Evolutionary conservation across 2,329 filamentous ascomycete species (phyloP), one percentile per base, ranked within the genome.

Genomic region (Lachnellula suecica): DNA sequence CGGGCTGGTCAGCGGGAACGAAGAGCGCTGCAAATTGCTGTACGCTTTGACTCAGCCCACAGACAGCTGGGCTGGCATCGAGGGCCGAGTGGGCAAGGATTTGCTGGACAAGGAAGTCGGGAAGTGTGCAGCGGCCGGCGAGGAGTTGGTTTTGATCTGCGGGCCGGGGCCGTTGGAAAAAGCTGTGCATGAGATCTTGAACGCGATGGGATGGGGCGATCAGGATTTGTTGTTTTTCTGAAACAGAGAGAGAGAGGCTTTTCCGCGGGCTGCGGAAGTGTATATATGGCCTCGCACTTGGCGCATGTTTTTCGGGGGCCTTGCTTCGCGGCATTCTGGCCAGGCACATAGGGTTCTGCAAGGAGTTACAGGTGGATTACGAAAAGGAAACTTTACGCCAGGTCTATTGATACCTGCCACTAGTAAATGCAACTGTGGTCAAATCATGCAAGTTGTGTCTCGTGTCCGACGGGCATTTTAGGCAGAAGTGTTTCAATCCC

Each of bases 141-240:
- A 81, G 54, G 77, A 79, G 9, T 68, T 96, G 75, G 83, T 90
- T 13, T 70, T 96, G 52, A 77, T 96, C 15, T 96, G 91, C 71
- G 91, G 91, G 2, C 91, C 91, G 0, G 82, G 79, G 60, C 72
- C 85, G 3, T 74, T 96, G 74, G 90, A 95, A 71, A 85, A 83
- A 63, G 82, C 77, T 52, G 83, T 82, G 4, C 78, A 79, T 58
- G 67, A 72, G 42, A 79, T 81, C 23, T 67, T 88, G 62, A 66
- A 76, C 49, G 77, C 74, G 11, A 72, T 86, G 68, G 89, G 89
- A 0, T 95, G 89, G 88, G 74, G 68, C 8, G 85, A 90, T 56
- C 79, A 85, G 13, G 83, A 92, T 66, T 63, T 94, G 60, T 67
- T 92, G 59, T 90, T 93, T 70, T 95, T 94, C 65, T 94, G 70